Conservation (phyloP, 73 alveolate species). For the Uronychia setigera region DNA sequence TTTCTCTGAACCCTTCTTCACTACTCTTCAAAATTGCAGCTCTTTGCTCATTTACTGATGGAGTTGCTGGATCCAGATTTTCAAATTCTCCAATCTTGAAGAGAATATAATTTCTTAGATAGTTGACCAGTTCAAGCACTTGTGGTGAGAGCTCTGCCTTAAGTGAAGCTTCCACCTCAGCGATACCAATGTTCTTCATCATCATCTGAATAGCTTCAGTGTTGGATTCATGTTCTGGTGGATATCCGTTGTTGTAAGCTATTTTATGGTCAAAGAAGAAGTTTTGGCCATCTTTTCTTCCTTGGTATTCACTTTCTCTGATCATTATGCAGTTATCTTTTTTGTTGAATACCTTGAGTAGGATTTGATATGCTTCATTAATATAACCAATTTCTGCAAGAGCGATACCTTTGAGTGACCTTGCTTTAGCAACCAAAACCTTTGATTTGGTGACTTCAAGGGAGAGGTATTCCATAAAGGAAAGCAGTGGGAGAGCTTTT, state of each 20-base stretch:
- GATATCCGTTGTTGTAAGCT: conserved; percentile 71
- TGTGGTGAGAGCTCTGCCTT: conserved; percentile 69
- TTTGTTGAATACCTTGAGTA: conserved; percentile 68
- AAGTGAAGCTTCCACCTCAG: conserved; percentile 59
- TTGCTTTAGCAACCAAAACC: conserved; percentile 82
- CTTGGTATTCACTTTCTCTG: conserved; percentile 68
- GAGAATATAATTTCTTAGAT: conserved; percentile 52
- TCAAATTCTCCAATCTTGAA: conserved; percentile 65
- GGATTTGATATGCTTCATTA: conserved; percentile 82
- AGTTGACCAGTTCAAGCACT: conserved; percentile 67
- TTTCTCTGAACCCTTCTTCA: conserved; percentile 79
- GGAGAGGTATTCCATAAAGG: conserved; percentile 89
- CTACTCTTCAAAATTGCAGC: conserved; percentile 62
- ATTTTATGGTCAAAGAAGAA: conserved; percentile 76
- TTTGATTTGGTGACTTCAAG: conserved; percentile 82
- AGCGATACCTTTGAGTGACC: conserved; percentile 85
- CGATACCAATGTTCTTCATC: conserved; percentile 46
- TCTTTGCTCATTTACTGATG: conserved; percentile 68
- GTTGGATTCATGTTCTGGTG: conserved; percentile 88
- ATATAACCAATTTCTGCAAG: conserved; percentile 88
- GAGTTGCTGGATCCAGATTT: conserved; percentile 72
- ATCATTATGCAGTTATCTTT: conserved; percentile 73
- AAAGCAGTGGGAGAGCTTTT: conserved; percentile 90
- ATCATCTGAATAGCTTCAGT: conserved; percentile 71
- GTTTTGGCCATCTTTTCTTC: conserved; percentile 80